phyloP scores from a whole-genome alignment of 225 moss, liverwort and hornwort species.

The Marchantia polymorpha region DNA sequence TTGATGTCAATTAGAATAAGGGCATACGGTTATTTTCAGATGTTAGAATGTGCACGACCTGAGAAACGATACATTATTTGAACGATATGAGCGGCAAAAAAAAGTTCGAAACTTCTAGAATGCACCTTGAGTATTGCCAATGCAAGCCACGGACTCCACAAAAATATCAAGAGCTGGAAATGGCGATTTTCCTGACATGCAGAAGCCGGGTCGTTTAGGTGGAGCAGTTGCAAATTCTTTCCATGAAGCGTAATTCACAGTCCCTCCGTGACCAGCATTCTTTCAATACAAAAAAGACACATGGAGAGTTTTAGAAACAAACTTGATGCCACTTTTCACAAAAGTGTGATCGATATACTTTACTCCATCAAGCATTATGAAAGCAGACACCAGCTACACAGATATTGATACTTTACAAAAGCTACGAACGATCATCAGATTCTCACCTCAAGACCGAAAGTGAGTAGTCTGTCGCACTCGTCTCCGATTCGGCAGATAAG shows the following conservation, averaged over 20 bases:
- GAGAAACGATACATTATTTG: neutral
- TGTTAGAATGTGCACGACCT: neutral
- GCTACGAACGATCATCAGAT: neutral
- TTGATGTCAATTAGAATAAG: too few species aligned
- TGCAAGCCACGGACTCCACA: constrained; percentile 72
- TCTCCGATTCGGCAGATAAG: constrained; percentile 78
- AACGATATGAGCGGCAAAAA: neutral
- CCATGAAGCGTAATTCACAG: constrained; percentile 58
- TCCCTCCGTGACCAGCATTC: constrained; percentile 66
- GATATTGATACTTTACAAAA: neutral
- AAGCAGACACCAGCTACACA: neutral
- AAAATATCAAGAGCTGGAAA: constrained; percentile 78
- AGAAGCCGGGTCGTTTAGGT: constrained; percentile 41
- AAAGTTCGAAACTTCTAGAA: neutral
- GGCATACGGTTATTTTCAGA: neutral
- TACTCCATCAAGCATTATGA: neutral
- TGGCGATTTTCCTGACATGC: constrained; percentile 80
- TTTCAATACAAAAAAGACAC: constrained; percentile 23
- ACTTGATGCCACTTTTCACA: neutral
- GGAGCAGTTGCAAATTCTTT: constrained; percentile 36
- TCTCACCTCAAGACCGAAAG: constrained; percentile 68
- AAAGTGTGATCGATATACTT: neutral
- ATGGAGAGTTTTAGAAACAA: neutral
- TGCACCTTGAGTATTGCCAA: constrained; percentile 72
- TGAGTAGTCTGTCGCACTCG: constrained; percentile 70